Evolutionary conservation across 148 eudicot genomes (phyloP), one percentile per base, ranked within the genome.

Genomic region (Nepenthes mirabilis): DNA sequence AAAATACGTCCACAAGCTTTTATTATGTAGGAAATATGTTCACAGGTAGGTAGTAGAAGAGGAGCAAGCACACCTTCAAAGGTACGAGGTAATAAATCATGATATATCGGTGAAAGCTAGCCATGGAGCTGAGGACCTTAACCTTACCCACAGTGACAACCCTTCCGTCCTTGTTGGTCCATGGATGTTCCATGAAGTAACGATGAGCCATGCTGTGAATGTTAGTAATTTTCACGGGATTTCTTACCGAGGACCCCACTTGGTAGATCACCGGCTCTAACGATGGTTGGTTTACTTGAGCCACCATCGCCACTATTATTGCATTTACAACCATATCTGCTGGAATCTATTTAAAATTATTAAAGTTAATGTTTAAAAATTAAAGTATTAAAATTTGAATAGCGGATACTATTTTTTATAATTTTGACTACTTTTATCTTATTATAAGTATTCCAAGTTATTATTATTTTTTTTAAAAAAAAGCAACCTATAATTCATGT

Each of bases 61-160:
- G 23, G 23, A 23, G 23, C 23, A 6, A 2, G 59, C 72, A 57
- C 70, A 86, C 95, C 95, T 87, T 80, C 59, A 82, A 67, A 1
- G 95, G 95, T 33, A 87, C 65, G 12, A 84, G 37, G 72, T 87
- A 87, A 57, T 62, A 82, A 63, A 87, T 54, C 34, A 77, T 64
- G 57, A 87, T 60, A 78, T 83, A 78, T 75, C 80, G 65, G 3
- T 62, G 69, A 69, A 82, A 87, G 75, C 85, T 82, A 14, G 74
- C 77, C 82, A 87, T 78, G 52, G 83, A 60, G 48, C 65, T 65
- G 9, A 82, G 14, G 14, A 84, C 74, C 36, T 63, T 78, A 48
- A 78, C 68, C 14, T 82, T 71, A 48, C 73, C 64, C 47, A 84
- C 95, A 2, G 58, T 74, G 23, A 84, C 70, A 1, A 85, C 82